Percentiles rank a stretch among this genome's conserved stretches.
Evolutionary conservation across 2,329 filamentous ascomycete genomes (phyloP).

Genomic region (Neonectria sp.): DNA sequence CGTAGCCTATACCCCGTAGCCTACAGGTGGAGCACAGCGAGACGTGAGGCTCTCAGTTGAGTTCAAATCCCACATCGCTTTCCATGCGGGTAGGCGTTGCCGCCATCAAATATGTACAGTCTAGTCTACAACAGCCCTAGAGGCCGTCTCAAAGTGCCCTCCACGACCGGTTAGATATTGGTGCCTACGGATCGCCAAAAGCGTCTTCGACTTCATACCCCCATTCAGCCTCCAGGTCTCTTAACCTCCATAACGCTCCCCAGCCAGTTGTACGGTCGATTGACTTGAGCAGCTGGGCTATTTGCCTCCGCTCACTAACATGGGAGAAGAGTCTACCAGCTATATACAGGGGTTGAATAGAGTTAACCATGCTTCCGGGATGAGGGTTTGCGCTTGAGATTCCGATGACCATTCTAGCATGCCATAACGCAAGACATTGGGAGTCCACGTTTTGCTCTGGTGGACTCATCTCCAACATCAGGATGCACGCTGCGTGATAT

Average conservation of each 20-base stretch:
- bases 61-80: not conserved
- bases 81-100: not conserved
- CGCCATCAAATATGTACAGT: not conserved
- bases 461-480: conserved; percentile 62
- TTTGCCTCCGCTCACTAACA: conserved; percentile 51
- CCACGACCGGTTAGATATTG: too few relatives aligned
- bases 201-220: conserved; percentile 44
- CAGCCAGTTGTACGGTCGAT: conserved; percentile 65
- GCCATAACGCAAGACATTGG: conserved; percentile 58
- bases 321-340: conserved; percentile 66
- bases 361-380: conserved; percentile 65
- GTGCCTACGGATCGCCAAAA: not conserved
- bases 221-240: conserved; percentile 60
- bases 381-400: conserved; percentile 67
- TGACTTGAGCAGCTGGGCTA: conserved; percentile 57
- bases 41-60: not conserved
- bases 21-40: not conserved
- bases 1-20: not conserved
- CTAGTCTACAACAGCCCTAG: not conserved
- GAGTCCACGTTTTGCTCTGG: conserved; percentile 41
- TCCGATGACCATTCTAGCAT: conserved; percentile 65
- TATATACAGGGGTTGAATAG: conserved; percentile 67
- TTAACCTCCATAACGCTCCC: conserved; percentile 64
- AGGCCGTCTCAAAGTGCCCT: not conserved
- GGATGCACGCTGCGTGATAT: conserved; percentile 65